Evolutionary conservation across 345 rosid genomes (phyloP), one percentile per base, ranked within the genome.

Genomic region (Lagerstroemia speciosa): DNA sequence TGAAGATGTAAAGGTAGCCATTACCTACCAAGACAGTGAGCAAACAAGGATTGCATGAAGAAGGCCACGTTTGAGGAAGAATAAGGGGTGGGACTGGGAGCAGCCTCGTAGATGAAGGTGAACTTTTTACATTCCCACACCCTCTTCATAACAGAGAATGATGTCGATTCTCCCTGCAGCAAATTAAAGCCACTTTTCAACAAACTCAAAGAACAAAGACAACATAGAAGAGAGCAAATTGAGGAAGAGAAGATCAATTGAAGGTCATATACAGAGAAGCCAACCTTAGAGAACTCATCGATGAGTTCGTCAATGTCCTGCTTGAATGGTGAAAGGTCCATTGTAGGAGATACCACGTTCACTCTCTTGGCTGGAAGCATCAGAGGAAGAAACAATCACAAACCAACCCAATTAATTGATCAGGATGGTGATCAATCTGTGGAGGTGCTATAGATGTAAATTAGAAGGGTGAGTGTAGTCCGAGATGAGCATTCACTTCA

Each of bases 241-340:
- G 32, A 17, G 20, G 40, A 43, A 40, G 36, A 9, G 26, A 19
- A 53, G 24, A 50, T 22, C 26, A 50, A 22, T 50, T n/a, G 57
- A 50, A 50, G 16, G 46, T 41, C 46, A 2, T 8, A 4, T 5
- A 48, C n/a, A 17, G 4, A 16, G 22, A 48, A 48, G 24, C 60
- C 29, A 9, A 74, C 77, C 73, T 69, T 45, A 0, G 69, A 46
- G 69, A 74, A 74, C 31, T 69, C 77, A 29, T 55, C 57, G 34
- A 74, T 64, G 30, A 74, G 77, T 31, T 74, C 73, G 40, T 74
- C 77, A 52, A 74, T 58, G 73, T 69, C 77, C 46, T 33, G 41
- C 43, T 74, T 69, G 73, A 69, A 64, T 4, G 62, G 70, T 7
- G 62, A 64, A 27, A 74, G 69, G 52, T 74, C 73, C 77, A 69